Conservation (phyloP, 208 protist genomes). For the Leishmania aethiopica region DNA sequence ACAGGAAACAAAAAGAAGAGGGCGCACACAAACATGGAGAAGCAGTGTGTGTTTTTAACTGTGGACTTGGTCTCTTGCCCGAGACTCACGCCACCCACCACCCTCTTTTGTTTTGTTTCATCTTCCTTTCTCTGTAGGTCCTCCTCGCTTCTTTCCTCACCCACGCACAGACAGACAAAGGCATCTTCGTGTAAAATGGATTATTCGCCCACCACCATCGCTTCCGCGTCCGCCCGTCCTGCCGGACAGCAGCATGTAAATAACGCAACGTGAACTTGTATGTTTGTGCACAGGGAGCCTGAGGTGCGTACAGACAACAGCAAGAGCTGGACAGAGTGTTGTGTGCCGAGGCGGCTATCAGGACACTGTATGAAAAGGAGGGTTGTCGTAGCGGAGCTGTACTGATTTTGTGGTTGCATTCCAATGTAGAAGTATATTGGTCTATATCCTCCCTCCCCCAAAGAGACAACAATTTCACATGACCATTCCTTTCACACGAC, state of each 20-base stretch:
- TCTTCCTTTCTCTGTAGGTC: background rate
- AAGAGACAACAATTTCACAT: background rate
- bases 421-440: background rate
- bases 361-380: background rate
- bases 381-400: background rate
- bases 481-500: background rate
- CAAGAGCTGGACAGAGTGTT: background rate
- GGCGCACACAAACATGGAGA: background rate
- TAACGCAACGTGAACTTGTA: background rate
- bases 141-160: background rate
- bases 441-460: background rate
- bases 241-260: background rate
- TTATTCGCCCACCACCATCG: background rate
- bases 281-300: background rate
- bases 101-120: background rate
- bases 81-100: background rate
- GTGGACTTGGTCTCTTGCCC: background rate
- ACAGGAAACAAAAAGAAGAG: background rate
- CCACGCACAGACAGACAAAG: background rate
- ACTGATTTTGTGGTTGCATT: background rate
- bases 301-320: background rate
- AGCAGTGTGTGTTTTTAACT: background rate
- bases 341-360: background rate
- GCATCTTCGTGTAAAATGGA: background rate
- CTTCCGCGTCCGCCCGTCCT: background rate